phyloP scores from a whole-genome alignment of 2,329 filamentous ascomycete genomes.

The Talaromyces sp. region DNA sequence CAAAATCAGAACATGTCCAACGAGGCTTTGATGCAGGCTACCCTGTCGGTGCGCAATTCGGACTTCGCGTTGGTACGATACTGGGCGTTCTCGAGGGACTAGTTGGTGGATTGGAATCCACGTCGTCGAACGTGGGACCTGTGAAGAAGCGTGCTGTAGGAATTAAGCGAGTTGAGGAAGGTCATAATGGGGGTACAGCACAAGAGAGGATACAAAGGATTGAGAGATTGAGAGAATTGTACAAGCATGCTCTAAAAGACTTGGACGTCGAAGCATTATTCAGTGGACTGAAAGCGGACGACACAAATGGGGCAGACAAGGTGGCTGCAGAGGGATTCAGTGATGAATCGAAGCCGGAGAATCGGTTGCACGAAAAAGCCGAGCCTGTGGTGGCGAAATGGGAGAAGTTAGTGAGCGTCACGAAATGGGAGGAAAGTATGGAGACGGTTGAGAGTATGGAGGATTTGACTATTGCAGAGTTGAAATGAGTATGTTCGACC shows the following conservation, averaged over 20 bases:
- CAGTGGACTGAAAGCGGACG: slow-evolving; percentile 31
- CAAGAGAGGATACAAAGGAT: slow-evolving; percentile 31
- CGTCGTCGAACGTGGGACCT: slow-evolving; percentile 26
- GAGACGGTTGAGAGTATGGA: slow-evolving; percentile 34
- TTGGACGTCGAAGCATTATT: slow-evolving; percentile 63
- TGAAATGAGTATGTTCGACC: not conserved
- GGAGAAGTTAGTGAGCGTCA: slow-evolving; percentile 32
- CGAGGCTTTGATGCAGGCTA: slow-evolving; percentile 90
- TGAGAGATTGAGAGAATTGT: slow-evolving; percentile 32
- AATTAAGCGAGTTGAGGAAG: slow-evolving; percentile 8
- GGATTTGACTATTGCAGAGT: slow-evolving; percentile 19
- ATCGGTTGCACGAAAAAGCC: slow-evolving; percentile 27
- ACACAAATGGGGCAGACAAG: slow-evolving; percentile 6
- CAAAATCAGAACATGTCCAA: slow-evolving; percentile 75
- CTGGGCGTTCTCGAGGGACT: slow-evolving; percentile 76
- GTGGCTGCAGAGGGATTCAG: not conserved
- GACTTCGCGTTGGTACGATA: slow-evolving; percentile 67
- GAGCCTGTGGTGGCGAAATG: slow-evolving; percentile 30
- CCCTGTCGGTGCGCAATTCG: slow-evolving; percentile 74
- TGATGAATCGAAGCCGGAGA: slow-evolving; percentile 28
- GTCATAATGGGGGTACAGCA: not conserved
- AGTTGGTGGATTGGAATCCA: slow-evolving; percentile 30
- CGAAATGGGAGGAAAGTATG: slow-evolving; percentile 40
- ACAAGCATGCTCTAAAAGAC: slow-evolving; percentile 52
- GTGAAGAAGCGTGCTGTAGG: slow-evolving; percentile 25